Conservation (phyloP, 352 stramenopile genomes). For the Peronospora tabacina region DNA sequence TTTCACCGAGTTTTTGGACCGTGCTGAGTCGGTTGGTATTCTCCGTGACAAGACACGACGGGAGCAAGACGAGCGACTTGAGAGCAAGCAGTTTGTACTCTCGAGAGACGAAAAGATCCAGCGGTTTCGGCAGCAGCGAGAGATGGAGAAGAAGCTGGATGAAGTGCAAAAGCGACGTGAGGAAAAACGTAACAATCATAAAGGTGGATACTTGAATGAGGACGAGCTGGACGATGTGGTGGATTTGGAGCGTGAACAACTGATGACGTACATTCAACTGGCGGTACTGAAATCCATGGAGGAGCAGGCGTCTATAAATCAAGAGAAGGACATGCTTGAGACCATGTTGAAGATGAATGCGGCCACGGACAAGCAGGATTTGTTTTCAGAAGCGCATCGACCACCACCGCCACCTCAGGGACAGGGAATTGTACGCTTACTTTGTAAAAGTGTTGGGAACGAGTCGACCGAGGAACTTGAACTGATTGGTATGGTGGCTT, state of each 20-base stretch:
- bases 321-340: constrained; percentile 82
- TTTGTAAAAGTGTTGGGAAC: not conserved
- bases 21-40: constrained; percentile 50
- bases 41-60: constrained; percentile 59
- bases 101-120: constrained; percentile 76
- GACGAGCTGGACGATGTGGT: constrained; percentile 42
- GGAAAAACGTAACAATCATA: constrained; percentile 20
- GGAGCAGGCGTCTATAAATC: constrained; percentile 62
- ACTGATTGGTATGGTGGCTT: constrained; percentile 3
- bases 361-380: constrained; percentile 40
- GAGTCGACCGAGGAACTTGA: not conserved
- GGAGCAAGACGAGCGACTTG: constrained; percentile 70
- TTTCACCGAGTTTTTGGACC: constrained; percentile 69
- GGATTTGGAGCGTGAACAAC: constrained; percentile 73
- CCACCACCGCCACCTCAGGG: constrained; percentile 49
- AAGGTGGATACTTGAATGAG: constrained; percentile 11
- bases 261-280: constrained; percentile 77
- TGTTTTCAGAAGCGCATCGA: constrained; percentile 64
- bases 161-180: constrained; percentile 43
- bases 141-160: constrained; percentile 63
- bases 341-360: constrained; percentile 81
- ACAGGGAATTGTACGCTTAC: constrained; percentile 63
- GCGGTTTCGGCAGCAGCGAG: constrained; percentile 67
- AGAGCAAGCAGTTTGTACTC: constrained; percentile 55
- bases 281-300: constrained; percentile 71